These are phyloP conservation scores for Elongisporangium senticosum DNA, from an alignment of 352 stramenopile species.

Conservation along the genomic window DNA sequence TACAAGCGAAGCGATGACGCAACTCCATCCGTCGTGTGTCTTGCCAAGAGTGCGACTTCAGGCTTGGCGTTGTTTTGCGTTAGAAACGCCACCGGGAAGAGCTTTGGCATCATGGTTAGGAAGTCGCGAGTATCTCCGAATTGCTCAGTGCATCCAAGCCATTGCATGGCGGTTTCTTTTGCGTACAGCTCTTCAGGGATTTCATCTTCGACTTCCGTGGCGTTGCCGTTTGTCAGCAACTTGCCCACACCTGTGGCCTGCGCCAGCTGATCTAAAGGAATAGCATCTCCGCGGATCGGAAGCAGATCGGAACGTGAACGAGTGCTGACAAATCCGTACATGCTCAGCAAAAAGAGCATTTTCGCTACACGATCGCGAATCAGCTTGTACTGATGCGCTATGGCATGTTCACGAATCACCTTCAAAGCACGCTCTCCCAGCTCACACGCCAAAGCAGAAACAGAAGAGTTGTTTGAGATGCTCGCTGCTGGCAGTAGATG, in stretches of 20 bases:
- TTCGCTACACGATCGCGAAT: slow-evolving; percentile 58
- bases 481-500: slow-evolving; percentile 31
- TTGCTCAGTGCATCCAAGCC: slow-evolving; percentile 48
- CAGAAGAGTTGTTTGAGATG: neutral
- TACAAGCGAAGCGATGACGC: slow-evolving; percentile 52
- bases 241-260: neutral
- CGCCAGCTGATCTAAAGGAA: slow-evolving; percentile 7
- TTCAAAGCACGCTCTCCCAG: slow-evolving; percentile 23
- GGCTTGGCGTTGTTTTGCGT: slow-evolving; percentile 65
- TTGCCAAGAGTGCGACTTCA: slow-evolving; percentile 60
- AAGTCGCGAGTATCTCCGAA: slow-evolving; percentile 42
- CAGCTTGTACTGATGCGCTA: slow-evolving; percentile 77
- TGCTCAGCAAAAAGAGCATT: slow-evolving; percentile 48
- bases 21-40: slow-evolving; percentile 50
- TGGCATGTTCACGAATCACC: slow-evolving; percentile 38
- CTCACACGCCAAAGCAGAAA: slow-evolving; percentile 13
- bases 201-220: slow-evolving; percentile 12
- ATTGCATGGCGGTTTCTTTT: slow-evolving; percentile 69
- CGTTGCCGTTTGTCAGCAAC: slow-evolving; percentile 8
- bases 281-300: slow-evolving; percentile 5
- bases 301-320: slow-evolving; percentile 2
- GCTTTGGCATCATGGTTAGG: slow-evolving; percentile 27
- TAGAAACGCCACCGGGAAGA: slow-evolving; percentile 64
- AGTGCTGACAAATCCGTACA: slow-evolving; percentile 7
- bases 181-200: slow-evolving; percentile 24